These are phyloP conservation scores for Xylaria palmicola DNA, from an alignment of 495 filamentous ascomycete genomes.

Conservation along the genomic window DNA sequence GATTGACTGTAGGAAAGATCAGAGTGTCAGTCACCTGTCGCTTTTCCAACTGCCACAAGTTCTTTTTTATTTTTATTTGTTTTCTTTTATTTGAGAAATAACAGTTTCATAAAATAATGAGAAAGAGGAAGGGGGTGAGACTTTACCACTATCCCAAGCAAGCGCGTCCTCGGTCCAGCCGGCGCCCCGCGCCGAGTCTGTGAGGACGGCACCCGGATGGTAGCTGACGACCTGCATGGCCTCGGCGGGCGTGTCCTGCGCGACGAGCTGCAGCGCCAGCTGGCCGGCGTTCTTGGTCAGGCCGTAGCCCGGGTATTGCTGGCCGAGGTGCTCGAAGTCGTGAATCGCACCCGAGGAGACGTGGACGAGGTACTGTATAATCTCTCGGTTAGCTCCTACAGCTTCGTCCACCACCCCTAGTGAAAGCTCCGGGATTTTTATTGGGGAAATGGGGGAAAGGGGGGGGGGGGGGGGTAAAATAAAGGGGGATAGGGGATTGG, in stretches of 20 bases:
- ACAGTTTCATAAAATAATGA: too few relatives aligned
- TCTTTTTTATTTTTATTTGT: too few relatives aligned
- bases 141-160: constrained; percentile 39
- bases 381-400: too few relatives aligned
- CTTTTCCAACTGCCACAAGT: too few relatives aligned
- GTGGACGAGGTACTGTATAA: constrained; percentile 38
- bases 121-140: neutral
- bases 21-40: neutral
- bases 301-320: constrained; percentile 24
- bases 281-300: constrained; percentile 42
- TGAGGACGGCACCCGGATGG: constrained; percentile 43
- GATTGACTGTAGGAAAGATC: constrained; percentile 27
- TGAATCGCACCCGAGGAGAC: constrained; percentile 35
- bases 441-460: too few relatives aligned
- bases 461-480: neutral
- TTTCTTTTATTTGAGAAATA: too few relatives aligned
- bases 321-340: neutral
- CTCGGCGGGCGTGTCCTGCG: constrained; percentile 26
- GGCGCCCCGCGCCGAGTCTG: constrained; percentile 21
- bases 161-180: constrained; percentile 20
- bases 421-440: too few relatives aligned
- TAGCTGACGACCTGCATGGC: constrained; percentile 45
- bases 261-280: constrained; percentile 37
- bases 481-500: neutral
- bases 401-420: too few relatives aligned